Evolutionary conservation across 2,329 filamentous ascomycete species (phyloP), one percentile per base, ranked within the genome.

Genomic region (Magnaporthales sp.): DNA sequence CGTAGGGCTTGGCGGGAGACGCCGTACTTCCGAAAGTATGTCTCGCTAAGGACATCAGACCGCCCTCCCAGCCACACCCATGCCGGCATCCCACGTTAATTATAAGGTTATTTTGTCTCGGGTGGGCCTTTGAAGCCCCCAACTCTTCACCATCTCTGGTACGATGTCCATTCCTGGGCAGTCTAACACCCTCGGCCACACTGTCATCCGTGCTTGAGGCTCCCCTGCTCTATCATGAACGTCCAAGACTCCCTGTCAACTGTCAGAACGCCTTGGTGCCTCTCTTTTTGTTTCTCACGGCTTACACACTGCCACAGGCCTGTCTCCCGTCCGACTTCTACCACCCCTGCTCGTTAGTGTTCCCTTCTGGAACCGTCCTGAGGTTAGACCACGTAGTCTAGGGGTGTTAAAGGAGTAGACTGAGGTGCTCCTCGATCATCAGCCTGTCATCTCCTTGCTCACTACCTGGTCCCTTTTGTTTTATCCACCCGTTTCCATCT

Each of bases 401-500:
- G 38, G n/a, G 38, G 15, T n/a, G 38, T 5, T 19, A 46, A 46
- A 46, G 15, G 15, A n/a, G 15, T 46, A 46, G 19, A 46, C 38
- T 6, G 38, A 46, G 29, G 11, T 60, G 56, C 6, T 24, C 26
- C 56, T 13, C 24, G 9, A 26, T 27, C n/a, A 11, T 60, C 56
- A 60, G 56, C 56, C 56, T 27, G 56, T 26, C 8, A 13, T 15
- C 56, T 26, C 24, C 56, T 27, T 27, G 22, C 10, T 27, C n/a
- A 13, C 13, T 26, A 27, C 56, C 22, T 60, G 24, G 56, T 60
- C 24, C 26, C 26, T 27, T 60, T 63, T 70, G 74, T 77, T 76
- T 75, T 75, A 74, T 67, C 74, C 72, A 69, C 64, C 66, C 68
- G 70, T 69, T 73, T 72, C 73, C 70, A 70, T 72, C 70, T 68